A percentile compares a stretch with the other conserved stretches of the same genome.
Evolutionary conservation across 192 early-diverging fungal species (phyloP).

Genomic region (Spizellomyces sp.): DNA sequence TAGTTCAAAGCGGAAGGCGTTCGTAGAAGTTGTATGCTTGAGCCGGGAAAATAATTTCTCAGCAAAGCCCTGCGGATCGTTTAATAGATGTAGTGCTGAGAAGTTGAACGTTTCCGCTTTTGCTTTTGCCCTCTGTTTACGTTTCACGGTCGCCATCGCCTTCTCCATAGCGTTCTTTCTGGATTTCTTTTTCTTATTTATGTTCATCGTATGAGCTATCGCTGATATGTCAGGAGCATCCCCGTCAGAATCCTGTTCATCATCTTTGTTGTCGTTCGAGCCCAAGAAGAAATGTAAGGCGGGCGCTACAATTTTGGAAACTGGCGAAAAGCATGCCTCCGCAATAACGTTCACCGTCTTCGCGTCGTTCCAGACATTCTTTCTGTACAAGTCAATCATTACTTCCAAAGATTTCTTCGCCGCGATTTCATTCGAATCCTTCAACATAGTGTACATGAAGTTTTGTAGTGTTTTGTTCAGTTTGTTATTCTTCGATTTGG

Average conservation of each 20-base stretch:
- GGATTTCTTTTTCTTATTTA: slow-evolving; percentile 88
- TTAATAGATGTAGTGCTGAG: slow-evolving; percentile 89
- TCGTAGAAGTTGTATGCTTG: slow-evolving; percentile 63
- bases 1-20: slow-evolving; percentile 81
- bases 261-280: slow-evolving; percentile 60
- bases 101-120: slow-evolving; percentile 84
- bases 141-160: slow-evolving; percentile 71
- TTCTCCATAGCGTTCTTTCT: slow-evolving; percentile 77
- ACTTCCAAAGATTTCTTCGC: slow-evolving; percentile 95
- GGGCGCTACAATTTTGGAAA: slow-evolving; percentile 88
- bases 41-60: slow-evolving; percentile 93
- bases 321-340: slow-evolving; percentile 91
- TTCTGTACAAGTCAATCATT: slow-evolving; percentile 96
- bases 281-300: slow-evolving; percentile 95
- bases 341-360: slow-evolving; percentile 99
- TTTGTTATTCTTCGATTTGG: slow-evolving; percentile 93
- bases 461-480: slow-evolving; percentile 97
- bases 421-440: slow-evolving; percentile 74
- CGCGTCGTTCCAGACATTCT: slow-evolving; percentile 95
- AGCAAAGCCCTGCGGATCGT: slow-evolving; percentile 97
- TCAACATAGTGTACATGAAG: slow-evolving; percentile 97
- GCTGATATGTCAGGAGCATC: slow-evolving; percentile 71
- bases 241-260: slow-evolving; percentile 73
- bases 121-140: slow-evolving; percentile 65
- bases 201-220: slow-evolving; percentile 75